A percentile compares a stretch with the other conserved stretches of the same genome.
Conservation (phyloP, 805 yeast genomes). For the Ogataea pignaliae region DNA sequence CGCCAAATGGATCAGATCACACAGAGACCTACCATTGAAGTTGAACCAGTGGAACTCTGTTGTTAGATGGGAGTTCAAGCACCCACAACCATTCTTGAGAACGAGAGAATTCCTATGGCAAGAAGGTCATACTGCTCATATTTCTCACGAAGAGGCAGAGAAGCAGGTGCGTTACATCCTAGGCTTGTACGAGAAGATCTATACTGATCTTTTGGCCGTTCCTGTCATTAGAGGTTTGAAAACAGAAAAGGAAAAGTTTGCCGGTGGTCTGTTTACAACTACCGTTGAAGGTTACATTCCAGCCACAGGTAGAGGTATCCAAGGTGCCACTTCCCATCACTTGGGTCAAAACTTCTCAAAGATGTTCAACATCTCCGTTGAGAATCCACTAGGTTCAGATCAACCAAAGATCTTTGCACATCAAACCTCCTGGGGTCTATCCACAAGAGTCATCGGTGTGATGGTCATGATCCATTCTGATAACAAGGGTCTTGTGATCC, state of each 20-base stretch:
- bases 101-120: constrained; percentile 99
- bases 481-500: constrained; percentile 95
- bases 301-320: constrained; percentile 99
- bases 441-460: constrained; percentile 98
- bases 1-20: constrained; percentile 98
- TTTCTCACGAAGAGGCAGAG: constrained; percentile 76
- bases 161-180: constrained; percentile 82
- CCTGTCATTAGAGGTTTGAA: constrained; percentile 94
- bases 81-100: constrained; percentile 98
- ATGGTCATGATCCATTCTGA: constrained; percentile 99
- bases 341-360: constrained; percentile 97
- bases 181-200: constrained; percentile 78
- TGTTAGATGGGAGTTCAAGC: constrained; percentile 99
- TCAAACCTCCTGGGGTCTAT: constrained; percentile 99
- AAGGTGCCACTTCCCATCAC: constrained; percentile 98
- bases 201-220: constrained; percentile 91
- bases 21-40: constrained; percentile 94
- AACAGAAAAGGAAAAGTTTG: constrained; percentile 97
- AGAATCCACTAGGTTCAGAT: constrained; percentile 86
- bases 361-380: constrained; percentile 95
- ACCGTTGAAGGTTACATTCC: constrained; percentile 97
- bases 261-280: constrained; percentile 95
- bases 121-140: constrained; percentile 98
- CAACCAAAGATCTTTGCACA: constrained; percentile 82
- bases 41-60: constrained; percentile 99